A percentile compares a stretch with the other conserved stretches of the same genome.
These are phyloP conservation scores for Ceratonia siliqua DNA, from an alignment of 306 rosid genomes.

Conservation along the genomic window DNA sequence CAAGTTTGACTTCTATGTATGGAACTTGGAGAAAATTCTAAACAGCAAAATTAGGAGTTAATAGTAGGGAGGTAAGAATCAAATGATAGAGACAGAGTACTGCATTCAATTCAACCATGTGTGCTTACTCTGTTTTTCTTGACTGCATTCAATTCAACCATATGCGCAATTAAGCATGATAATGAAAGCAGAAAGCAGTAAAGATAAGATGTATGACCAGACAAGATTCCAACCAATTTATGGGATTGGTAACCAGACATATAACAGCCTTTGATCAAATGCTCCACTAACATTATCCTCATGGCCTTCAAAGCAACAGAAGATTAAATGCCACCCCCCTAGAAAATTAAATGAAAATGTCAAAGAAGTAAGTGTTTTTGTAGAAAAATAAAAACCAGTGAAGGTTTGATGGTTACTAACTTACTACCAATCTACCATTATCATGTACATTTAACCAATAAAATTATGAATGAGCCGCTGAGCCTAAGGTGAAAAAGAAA, in stretches of 20 bases:
- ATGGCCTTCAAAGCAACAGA: constrained; percentile 16
- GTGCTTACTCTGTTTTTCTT: no score
- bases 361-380: constrained; percentile 1
- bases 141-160: background rate
- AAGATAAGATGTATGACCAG: constrained; percentile 28
- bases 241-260: constrained; percentile 20
- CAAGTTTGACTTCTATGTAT: no score
- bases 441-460: background rate
- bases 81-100: no score
- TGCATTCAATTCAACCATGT: background rate
- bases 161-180: background rate
- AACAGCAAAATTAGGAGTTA: no score
- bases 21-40: no score
- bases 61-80: no score
- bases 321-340: background rate
- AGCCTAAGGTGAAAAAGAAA: background rate
- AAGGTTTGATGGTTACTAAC: no score
- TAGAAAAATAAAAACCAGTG: no score
- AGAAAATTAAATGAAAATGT: background rate
- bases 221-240: constrained; percentile 29
- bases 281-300: constrained; percentile 10
- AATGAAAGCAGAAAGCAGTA: background rate
- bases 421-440: background rate
- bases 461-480: background rate
- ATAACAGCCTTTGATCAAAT: constrained; percentile 39